These are phyloP conservation scores for Fusarium sororula DNA, from an alignment of 2,329 filamentous ascomycete species.

Conservation along the genomic window DNA sequence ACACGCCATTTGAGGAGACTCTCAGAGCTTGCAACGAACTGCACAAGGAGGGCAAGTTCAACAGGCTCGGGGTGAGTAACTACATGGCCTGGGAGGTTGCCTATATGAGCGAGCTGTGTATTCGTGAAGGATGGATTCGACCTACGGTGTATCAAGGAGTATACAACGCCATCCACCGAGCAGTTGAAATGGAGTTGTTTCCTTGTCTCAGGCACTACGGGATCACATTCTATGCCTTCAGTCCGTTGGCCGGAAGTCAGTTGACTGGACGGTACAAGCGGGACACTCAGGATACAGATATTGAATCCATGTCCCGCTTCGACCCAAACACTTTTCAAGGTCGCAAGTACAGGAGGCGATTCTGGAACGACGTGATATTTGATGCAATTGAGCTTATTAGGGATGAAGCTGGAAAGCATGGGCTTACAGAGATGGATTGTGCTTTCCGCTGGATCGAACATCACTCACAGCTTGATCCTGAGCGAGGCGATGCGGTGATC, in stretches of 20 bases:
- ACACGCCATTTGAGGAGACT: constrained; percentile 73
- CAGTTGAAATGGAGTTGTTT: constrained; percentile 73
- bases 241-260: constrained; percentile 75
- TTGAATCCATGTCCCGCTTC: constrained; percentile 37
- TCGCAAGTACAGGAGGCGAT: constrained; percentile 45
- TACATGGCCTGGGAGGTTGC: constrained; percentile 81
- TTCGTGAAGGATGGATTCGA: constrained; percentile 72
- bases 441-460: constrained; percentile 75
- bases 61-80: constrained; percentile 76
- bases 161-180: constrained; percentile 61
- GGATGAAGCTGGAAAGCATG: constrained; percentile 69
- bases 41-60: constrained; percentile 77
- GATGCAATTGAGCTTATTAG: constrained; percentile 71
- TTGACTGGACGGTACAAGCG: constrained; percentile 67
- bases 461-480: constrained; percentile 60
- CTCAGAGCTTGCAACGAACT: constrained; percentile 73
- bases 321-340: constrained; percentile 28
- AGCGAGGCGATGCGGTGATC: constrained; percentile 56
- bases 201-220: constrained; percentile 73
- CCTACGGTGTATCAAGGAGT: constrained; percentile 81
- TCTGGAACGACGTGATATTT: constrained; percentile 68
- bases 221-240: constrained; percentile 75
- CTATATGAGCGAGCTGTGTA: constrained; percentile 75
- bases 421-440: constrained; percentile 71
- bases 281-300: constrained; percentile 35